Evolutionary conservation across 1,139 yeast species (phyloP), one percentile per base, ranked within the genome.

Genomic region (Blastobotrys petasosporus): DNA sequence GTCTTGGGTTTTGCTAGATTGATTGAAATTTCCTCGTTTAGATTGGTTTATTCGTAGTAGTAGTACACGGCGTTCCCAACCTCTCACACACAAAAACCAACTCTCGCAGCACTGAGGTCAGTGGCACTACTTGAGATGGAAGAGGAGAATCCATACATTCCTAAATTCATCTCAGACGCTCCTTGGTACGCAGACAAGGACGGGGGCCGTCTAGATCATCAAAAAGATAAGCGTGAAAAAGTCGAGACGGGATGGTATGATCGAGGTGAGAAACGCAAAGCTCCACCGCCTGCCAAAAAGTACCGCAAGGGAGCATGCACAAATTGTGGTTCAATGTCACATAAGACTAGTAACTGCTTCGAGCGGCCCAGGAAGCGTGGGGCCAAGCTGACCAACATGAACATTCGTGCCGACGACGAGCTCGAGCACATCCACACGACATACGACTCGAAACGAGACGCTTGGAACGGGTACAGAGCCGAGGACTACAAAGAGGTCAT

Each of bases 391-490:
- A 58, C 60, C 32, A 64, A 67, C 17, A 39, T 53, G 47, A 59
- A 61, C 46, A 52, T 61, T 29, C 50, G 53, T 43, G 56, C 62
- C 3, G 64, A 66, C 42, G 66, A 61, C 11, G 47, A 55, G 23
- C 50, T 63, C 11, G 56, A 58, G 44, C 58, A 62, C 32, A 58
- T 63, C 33, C 51, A 68, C 63, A 54, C 73, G 65, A 49, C 68
- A 55, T 46, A 73, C 74, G 94, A 84, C 54, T 74, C 80, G 13
- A 82, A 82, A 53, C 67, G 94, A 47, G 94, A 85, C 61, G 68
- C 85, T 43, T 85, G 92, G 87, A 82, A 77, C 58, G 94, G 94
- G 0, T 82, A 76, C 58, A 82, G 81, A 48, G 69, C 74, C 1
- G 68, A 69, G 4, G 84, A 82, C 44, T 84, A 84, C 70, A 71